These are phyloP conservation scores for Candida wancherniae DNA, from an alignment of 805 yeast species.

Conservation along the genomic window DNA sequence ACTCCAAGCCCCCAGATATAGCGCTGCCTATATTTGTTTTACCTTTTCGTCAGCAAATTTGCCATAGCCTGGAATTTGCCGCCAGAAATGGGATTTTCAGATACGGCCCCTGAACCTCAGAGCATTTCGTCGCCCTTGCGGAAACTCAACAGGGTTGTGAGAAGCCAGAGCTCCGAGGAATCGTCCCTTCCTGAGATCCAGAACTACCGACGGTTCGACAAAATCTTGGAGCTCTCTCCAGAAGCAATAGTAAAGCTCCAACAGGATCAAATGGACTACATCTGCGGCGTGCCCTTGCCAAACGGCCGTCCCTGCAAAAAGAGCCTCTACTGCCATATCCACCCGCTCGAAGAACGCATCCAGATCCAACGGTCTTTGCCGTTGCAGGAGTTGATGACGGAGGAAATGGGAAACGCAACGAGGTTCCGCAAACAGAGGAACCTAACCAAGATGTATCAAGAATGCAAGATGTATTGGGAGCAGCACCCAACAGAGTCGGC, in stretches of 20 bases:
- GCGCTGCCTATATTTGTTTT: no score
- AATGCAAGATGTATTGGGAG: slow-evolving; percentile 14
- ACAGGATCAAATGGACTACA: slow-evolving; percentile 12
- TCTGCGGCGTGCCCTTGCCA: slow-evolving; percentile 14
- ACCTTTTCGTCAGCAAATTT: no score
- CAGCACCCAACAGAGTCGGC: slow-evolving; percentile 5
- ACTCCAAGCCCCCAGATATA: no score
- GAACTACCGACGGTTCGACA: slow-evolving; percentile 7
- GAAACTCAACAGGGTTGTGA: slow-evolving; percentile 4
- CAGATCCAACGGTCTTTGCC: slow-evolving; percentile 11
- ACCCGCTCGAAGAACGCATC: slow-evolving; percentile 12
- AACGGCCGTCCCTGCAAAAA: slow-evolving; percentile 10
- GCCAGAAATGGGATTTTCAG: no score
- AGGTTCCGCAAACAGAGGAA: slow-evolving; percentile 11
- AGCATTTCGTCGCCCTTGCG: slow-evolving; percentile 11
- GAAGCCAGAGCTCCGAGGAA: background rate
- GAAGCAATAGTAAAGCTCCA: slow-evolving; percentile 11
- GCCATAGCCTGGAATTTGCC: no score
- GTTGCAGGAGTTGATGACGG: slow-evolving; percentile 9
- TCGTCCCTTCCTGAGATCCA: slow-evolving; percentile 1
- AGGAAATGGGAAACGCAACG: slow-evolving; percentile 10
- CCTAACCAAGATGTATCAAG: slow-evolving; percentile 10
- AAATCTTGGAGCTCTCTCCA: slow-evolving; percentile 11
- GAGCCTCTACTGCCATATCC: slow-evolving; percentile 11
- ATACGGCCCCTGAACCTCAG: no score